Conservation (phyloP, 2,329 filamentous ascomycete genomes). For the Nectriaceae sp. region DNA sequence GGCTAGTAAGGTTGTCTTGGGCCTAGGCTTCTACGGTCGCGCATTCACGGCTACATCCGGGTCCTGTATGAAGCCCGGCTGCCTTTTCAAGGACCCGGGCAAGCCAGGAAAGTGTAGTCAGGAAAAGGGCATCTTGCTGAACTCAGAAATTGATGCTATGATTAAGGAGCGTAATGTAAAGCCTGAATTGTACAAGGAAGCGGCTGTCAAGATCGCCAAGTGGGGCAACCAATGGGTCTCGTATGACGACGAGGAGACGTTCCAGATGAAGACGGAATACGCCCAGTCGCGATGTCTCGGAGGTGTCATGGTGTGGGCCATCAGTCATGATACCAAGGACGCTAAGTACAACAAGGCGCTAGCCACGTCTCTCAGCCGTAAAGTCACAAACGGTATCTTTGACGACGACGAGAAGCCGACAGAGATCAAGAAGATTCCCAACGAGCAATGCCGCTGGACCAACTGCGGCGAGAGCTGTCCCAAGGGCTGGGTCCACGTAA, state of each 20-base stretch:
- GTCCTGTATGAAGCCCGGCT: conserved; percentile 6
- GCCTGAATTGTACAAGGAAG: conserved; percentile 1
- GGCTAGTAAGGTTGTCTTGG: conserved; percentile 29
- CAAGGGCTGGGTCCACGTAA: conserved; percentile 8
- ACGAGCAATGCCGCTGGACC: conserved; percentile 10
- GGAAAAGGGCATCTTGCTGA: conserved; percentile 3
- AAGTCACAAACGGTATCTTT: neutral
- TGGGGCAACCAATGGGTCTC: neutral
- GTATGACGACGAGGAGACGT: neutral
- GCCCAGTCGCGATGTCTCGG: conserved; percentile 9
- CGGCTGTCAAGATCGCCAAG: conserved; percentile 9
- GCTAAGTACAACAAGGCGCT: conserved; percentile 9
- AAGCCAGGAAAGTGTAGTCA: conserved; percentile 4
- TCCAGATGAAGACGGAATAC: neutral
- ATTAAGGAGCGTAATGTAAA: neutral
- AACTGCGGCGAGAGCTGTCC: conserved; percentile 14
- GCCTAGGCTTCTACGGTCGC: neutral
- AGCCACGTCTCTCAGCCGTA: no score
- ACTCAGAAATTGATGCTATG: conserved; percentile 7
- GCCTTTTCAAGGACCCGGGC: neutral
- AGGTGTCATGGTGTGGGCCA: conserved; percentile 13
- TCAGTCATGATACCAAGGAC: conserved; percentile 8
- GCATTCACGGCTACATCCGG: conserved; percentile 10
- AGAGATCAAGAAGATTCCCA: neutral
- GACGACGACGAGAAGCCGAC: neutral